Conservation (phyloP, 768 basidiomycete species). For the Sutorius australiensis region DNA sequence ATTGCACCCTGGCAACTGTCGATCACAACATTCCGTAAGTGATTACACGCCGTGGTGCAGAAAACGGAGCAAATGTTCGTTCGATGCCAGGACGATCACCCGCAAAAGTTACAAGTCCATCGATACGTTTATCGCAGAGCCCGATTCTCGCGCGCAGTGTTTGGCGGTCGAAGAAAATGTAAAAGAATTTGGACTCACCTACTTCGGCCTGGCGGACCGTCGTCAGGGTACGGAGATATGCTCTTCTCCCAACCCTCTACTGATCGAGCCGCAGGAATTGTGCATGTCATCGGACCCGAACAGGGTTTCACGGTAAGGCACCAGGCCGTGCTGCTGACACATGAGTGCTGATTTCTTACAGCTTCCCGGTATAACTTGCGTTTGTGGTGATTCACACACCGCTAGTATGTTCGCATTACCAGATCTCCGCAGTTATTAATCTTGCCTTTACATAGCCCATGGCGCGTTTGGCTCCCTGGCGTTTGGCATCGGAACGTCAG, state of each 20-base stretch:
- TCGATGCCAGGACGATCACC: conserved; percentile 52
- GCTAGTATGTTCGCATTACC: conserved; percentile 55
- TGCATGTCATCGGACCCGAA: conserved; percentile 89
- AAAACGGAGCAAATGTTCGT: not conserved
- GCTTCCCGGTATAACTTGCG: conserved; percentile 77
- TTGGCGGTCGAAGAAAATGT: conserved; percentile 84
- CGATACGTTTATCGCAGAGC: conserved; percentile 72
- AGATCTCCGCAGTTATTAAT: conserved; percentile 1
- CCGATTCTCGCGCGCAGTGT: conserved; percentile 83
- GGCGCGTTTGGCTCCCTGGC: conserved; percentile 92
- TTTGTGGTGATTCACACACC: conserved; percentile 92
- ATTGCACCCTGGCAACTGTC: conserved; percentile 86
- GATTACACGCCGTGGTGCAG: not conserved
- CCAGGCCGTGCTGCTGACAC: not conserved
- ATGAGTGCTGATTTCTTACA: conserved; percentile 21
- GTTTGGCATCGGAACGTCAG: conserved; percentile 91
- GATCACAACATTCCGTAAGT: conserved; percentile 87
- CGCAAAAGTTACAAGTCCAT: conserved; percentile 74
- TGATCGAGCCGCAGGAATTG: conserved; percentile 54
- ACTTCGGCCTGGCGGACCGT: conserved; percentile 87
- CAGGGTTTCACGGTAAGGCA: conserved; percentile 79
- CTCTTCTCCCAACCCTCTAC: not conserved
- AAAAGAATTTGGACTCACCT: conserved; percentile 87
- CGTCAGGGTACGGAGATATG: conserved; percentile 62
- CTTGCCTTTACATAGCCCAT: conserved; percentile 50